Base-by-base conservation (phyloP, 768 basidiomycete genomes). In the Tylopilus sp. region DNA sequence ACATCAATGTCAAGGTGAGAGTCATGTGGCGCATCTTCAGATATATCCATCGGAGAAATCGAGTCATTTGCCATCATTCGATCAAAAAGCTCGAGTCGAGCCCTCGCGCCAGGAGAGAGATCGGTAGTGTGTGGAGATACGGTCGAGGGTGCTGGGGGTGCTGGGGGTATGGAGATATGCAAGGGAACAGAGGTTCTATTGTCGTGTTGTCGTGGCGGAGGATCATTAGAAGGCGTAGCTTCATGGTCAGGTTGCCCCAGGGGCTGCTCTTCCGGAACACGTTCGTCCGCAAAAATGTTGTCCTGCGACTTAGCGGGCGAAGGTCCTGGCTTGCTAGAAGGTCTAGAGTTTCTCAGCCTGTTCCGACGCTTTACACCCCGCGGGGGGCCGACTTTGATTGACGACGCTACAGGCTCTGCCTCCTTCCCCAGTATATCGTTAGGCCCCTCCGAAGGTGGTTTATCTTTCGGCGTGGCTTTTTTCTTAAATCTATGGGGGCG, bases 1-100 rank as follows among this genome's bases (percentile, higher is more conserved):
- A 52, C 55, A 15, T 45, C 11, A 22, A 22, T 18, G 38, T 53
- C 40, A 36, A 55, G 36, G n/a, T 50, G 26, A 26, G 18, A 4
- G 25, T 55, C 42, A 13, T 55, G 50, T 21, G 47, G n/a, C 5
- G 38, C 28, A 7, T 44, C 36, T 22, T 42, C 41, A 10, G 31
- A 13, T 33, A 7, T 17, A n/a, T 52, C 51, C 20, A 13, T 49
- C 15, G 44, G 38, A 35, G 36, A 22, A 17, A 21, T 25, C 18
- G 10, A 18, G n/a, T 31, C 33, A 3, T 57, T 53, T 11, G 1
- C 44, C 55, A 61, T 57, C 63, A 65, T 58, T n/a, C 31, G 55
- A 44, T 69, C 67, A 39, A 69, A 69, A 11, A 69, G 35, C 4
- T 69, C 50, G 1, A 69, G 63, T 40, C 67, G 65, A 15, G 61